A percentile compares a stretch with the other conserved stretches of the same genome.
These are phyloP conservation scores for Aristolochia contorta DNA, from an alignment of 164 flowering plant genomes.

Conservation along the genomic window DNA sequence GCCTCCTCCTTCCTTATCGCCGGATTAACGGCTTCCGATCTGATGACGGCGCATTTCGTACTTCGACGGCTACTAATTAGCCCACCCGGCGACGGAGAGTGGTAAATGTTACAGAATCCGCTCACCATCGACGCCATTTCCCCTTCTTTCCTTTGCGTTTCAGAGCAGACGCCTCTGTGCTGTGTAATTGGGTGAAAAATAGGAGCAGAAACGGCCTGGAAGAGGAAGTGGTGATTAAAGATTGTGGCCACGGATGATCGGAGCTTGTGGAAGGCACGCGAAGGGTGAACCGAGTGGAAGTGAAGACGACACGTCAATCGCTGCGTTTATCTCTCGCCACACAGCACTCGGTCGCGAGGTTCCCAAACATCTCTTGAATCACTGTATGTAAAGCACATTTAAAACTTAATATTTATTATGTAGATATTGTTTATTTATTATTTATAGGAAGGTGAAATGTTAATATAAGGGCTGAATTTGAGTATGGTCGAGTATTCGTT, in stretches of 20 bases:
- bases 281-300: slow-evolving; percentile 7
- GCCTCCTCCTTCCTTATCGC: slow-evolving; percentile 66
- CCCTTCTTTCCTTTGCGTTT: not conserved
- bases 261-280: slow-evolving; percentile 39
- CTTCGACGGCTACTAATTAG: not conserved
- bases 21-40: slow-evolving; percentile 65
- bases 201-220: too few species aligned
- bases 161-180: too few species aligned
- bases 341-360: too few species aligned
- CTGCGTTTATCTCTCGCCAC: not conserved
- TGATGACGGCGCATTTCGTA: slow-evolving; percentile 14
- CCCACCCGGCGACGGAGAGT: slow-evolving; percentile 12
- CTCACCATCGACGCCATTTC: slow-evolving; percentile 34
- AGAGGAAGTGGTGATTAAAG: not conserved
- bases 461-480: too few species aligned
- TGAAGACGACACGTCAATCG: slow-evolving; percentile 13
- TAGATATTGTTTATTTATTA: too few species aligned
- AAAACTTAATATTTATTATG: too few species aligned
- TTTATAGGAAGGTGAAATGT: too few species aligned
- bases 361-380: too few species aligned
- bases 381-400: too few species aligned
- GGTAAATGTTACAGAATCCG: not conserved
- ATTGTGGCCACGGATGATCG: not conserved
- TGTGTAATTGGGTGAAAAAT: too few species aligned
- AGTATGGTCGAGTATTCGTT: too few species aligned